A percentile compares a stretch with the other conserved stretches of the same genome.
Conservation (phyloP, 2,329 filamentous ascomycete genomes). For the Trichophyton equinum region DNA sequence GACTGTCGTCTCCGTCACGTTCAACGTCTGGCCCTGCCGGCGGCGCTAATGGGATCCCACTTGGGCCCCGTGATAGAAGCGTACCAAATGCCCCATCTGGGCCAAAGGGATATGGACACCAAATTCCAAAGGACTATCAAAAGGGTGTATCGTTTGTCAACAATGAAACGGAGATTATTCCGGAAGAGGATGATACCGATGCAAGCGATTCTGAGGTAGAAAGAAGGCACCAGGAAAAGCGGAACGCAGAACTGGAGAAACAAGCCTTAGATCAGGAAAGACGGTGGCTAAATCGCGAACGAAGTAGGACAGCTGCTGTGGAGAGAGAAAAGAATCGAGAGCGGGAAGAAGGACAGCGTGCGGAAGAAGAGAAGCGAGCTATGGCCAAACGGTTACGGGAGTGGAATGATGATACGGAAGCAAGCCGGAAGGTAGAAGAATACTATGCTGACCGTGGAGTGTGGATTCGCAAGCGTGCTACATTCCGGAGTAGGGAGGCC, state of each 20-base stretch:
- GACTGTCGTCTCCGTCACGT: slow-evolving; percentile 59
- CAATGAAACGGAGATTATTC: slow-evolving; percentile 51
- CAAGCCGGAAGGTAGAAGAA: slow-evolving; percentile 54
- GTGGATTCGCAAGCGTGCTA: slow-evolving; percentile 71
- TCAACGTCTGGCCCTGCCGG: slow-evolving; percentile 49
- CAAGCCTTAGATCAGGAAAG: slow-evolving; percentile 73
- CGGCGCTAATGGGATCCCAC: slow-evolving; percentile 60
- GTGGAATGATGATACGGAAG: slow-evolving; percentile 88
- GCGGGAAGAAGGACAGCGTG: slow-evolving; percentile 56
- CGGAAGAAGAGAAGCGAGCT: slow-evolving; percentile 51
- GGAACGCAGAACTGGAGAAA: slow-evolving; percentile 64
- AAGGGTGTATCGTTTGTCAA: slow-evolving; percentile 75
- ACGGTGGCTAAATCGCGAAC: slow-evolving; percentile 82
- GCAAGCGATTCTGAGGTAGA: slow-evolving; percentile 81
- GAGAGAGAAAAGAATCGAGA: slow-evolving; percentile 75
- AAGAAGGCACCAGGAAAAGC: slow-evolving; percentile 55
- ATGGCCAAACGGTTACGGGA: slow-evolving; percentile 59
- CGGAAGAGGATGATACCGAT: slow-evolving; percentile 75
- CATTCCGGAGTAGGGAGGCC: slow-evolving; percentile 60
- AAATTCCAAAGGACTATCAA: slow-evolving; percentile 59
- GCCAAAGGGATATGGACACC: slow-evolving; percentile 49
- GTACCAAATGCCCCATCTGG: slow-evolving; percentile 65
- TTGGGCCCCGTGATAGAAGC: slow-evolving; percentile 57
- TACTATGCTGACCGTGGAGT: slow-evolving; percentile 80
- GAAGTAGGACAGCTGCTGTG: slow-evolving; percentile 67